These are phyloP conservation scores for Oligophagozyma castellii DNA, from an alignment of 1,139 yeast genomes.

Conservation along the genomic window DNA sequence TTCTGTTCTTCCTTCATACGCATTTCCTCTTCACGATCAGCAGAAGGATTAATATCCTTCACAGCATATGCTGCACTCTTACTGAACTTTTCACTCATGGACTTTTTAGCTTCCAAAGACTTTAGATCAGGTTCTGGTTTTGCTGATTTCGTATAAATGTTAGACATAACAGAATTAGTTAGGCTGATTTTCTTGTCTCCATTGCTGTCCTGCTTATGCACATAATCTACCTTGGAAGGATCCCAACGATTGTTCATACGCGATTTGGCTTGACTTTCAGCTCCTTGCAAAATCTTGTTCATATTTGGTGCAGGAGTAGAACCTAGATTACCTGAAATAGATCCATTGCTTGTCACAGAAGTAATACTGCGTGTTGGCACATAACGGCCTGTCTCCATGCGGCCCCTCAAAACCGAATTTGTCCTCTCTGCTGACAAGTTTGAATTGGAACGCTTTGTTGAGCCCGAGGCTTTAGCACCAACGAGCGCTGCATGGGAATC, in stretches of 20 bases:
- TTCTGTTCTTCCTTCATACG: slow-evolving; percentile 10
- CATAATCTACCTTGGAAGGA: slow-evolving; percentile 16
- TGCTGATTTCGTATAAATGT: slow-evolving; percentile 10
- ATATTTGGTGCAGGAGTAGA: slow-evolving; percentile 7
- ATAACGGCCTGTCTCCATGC: not conserved
- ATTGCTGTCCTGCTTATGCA: slow-evolving; percentile 10
- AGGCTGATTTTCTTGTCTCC: slow-evolving; percentile 10
- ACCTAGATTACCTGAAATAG: slow-evolving; percentile 1
- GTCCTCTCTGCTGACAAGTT: slow-evolving; percentile 22
- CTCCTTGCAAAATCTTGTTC: slow-evolving; percentile 20
- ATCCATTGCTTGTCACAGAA: slow-evolving; percentile 1
- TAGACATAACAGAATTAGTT: slow-evolving; percentile 10
- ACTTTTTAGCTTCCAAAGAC: slow-evolving; percentile 1
- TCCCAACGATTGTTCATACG: slow-evolving; percentile 16
- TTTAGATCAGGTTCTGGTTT: slow-evolving; percentile 2
- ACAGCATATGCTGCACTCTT: slow-evolving; percentile 39
- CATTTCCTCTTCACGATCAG: slow-evolving; percentile 6
- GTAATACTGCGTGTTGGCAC: not conserved
- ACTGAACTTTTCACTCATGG: slow-evolving; percentile 18
- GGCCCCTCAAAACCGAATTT: slow-evolving; percentile 8
- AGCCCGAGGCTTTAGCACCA: slow-evolving; percentile 2
- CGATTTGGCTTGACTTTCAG: slow-evolving; percentile 19
- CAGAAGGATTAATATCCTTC: slow-evolving; percentile 20
- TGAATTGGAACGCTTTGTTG: slow-evolving; percentile 3
- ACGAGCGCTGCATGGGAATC: slow-evolving; percentile 5